A percentile compares a stretch with the other conserved stretches of the same genome.
phyloP scores from a whole-genome alignment of 345 rosid species.

The Populus alba region DNA sequence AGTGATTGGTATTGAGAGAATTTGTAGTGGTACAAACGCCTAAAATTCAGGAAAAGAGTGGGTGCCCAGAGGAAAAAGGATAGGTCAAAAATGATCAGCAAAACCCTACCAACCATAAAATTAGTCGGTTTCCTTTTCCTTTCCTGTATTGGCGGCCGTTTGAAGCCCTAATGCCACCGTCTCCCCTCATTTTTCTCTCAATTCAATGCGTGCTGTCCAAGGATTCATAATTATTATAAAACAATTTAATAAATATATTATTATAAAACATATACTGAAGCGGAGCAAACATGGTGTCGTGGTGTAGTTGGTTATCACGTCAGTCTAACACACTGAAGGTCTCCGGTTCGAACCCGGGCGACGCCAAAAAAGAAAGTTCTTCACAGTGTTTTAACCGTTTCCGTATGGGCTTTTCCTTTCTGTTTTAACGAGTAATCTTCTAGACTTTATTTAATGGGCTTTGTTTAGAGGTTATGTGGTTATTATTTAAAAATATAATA shows the following conservation, averaged over 20 bases:
- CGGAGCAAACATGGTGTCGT: conserved; percentile 43
- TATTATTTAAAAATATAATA: no score
- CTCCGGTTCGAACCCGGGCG: conserved; percentile 95
- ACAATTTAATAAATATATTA: no score
- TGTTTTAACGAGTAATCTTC: no score
- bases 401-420: no score
- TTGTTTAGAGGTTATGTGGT: no score
- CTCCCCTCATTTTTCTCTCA: not conserved
- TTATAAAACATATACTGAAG: no score
- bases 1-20: not conserved
- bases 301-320: conserved; percentile 99
- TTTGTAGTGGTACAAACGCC: not conserved
- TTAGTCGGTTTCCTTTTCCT: not conserved
- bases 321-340: conserved; percentile 99
- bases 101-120: not conserved
- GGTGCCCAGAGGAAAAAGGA: not conserved
- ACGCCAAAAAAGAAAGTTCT: conserved; percentile 33
- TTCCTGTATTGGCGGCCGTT: not conserved
- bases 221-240: no score
- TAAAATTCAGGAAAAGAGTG: not conserved
- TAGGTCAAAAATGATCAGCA: conserved; percentile 5
- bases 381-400: no score
- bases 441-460: no score
- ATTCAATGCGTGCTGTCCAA: not conserved
- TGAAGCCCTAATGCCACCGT: not conserved